Base-by-base conservation (phyloP, 495 filamentous ascomycete genomes). In the Xeromyces bisporus region DNA sequence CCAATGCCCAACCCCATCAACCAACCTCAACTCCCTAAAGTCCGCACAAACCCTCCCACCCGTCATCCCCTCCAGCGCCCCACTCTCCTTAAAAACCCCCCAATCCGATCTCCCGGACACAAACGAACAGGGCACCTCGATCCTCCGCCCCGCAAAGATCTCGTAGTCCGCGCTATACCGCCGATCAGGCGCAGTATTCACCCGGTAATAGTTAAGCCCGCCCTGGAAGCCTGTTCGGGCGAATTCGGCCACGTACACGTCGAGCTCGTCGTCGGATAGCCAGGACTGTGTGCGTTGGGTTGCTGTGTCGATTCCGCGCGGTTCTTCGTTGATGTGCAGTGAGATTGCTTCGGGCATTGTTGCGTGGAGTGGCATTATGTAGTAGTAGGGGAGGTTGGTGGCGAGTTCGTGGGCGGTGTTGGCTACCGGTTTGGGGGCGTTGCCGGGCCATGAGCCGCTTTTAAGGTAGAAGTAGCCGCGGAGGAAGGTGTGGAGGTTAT, bases 401-500 rank as follows among this genome's bases (percentile, higher is more conserved):
- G 56, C 59, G 8, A 80, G 39, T 24, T 72, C 63, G 10, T 42
- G 42, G 1, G 71, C 73, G 12, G 48, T 55, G 73, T 74, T 76
- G 5, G 37, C 55, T 20, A 81, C 43, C 3, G 64, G 63, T 34
- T 42, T 53, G 0, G 73, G 70, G 10, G 56, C 34, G 41, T 78
- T 78, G 4, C 43, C 41, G 1, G 41, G 43, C 67, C 68, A 78
- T 24, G 67, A 67, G 8, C 62, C 75, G 38, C 64, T 71, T 41
- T 79, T 81, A 11, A 80, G 51, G 45, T 78, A 66, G 35, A 79
- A 69, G 43, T 79, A 81, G 7, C 75, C 71, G 2, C 75, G 60
- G 17, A 79, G 46, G 34, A 79, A 80, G 6, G 42, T 43, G 23
- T 61, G 53, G 11, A 80, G 53, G 3, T 70, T 68, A 34, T 67